A percentile compares a stretch with the other conserved stretches of the same genome.
Conservation (phyloP, 306 rosid genomes). For the Lathyrus tuberosus region DNA sequence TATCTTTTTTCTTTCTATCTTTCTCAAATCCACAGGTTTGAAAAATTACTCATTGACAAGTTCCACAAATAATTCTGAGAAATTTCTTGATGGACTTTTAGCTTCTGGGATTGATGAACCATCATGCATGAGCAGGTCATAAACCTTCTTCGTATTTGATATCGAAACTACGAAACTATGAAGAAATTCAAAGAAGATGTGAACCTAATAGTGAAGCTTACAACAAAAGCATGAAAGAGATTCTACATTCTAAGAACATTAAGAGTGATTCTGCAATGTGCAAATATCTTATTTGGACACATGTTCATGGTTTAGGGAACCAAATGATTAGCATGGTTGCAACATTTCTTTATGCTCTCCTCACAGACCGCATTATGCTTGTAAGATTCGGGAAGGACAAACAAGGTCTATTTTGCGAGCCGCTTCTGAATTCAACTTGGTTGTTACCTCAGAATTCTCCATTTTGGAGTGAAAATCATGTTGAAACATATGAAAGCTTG, state of each 20-base stretch:
- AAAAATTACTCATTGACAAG: conserved; percentile 2
- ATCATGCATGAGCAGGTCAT: conserved; percentile 57
- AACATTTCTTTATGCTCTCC: conserved; percentile 63
- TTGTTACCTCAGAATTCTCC: conserved; percentile 54
- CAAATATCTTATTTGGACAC: conserved; percentile 61
- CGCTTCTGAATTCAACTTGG: conserved; percentile 68
- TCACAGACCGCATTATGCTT: conserved; percentile 57
- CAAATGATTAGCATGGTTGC: conserved; percentile 58
- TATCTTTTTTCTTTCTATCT: neutral
- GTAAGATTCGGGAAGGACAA: conserved; percentile 60
- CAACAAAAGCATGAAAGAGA: conserved; percentile 43
- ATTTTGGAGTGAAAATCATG: conserved; percentile 36
- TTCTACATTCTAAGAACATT: conserved; percentile 37
- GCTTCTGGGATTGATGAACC: conserved; percentile 51
- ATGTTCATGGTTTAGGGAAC: conserved; percentile 65
- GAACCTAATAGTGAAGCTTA: conserved; percentile 51
- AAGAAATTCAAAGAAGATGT: conserved; percentile 54
- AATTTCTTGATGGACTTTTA: conserved; percentile 54
- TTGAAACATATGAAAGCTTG: conserved; percentile 52
- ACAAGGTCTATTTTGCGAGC: conserved; percentile 65
- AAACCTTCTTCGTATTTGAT: conserved; percentile 60
- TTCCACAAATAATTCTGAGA: conserved; percentile 42
- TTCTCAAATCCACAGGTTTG: neutral
- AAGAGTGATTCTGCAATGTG: conserved; percentile 37
- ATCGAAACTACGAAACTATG: conserved; percentile 60